phyloP scores from a whole-genome alignment of 805 yeast species.

The Jamesozyma spencerorum region DNA sequence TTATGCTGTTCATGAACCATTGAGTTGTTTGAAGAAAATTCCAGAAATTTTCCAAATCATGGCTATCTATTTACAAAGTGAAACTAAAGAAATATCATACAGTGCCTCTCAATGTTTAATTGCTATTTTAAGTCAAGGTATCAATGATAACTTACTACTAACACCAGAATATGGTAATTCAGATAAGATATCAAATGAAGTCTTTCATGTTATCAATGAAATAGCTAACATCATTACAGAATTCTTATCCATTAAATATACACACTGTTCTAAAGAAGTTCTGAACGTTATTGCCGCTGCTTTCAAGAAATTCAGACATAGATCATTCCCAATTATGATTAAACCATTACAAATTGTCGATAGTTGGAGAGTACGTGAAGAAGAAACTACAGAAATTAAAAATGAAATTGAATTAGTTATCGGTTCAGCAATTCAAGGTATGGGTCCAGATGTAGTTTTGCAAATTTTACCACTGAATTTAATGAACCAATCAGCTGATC shows the following conservation, averaged over 20 bases:
- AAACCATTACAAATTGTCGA: constrained; percentile 66
- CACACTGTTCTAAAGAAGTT: constrained; percentile 64
- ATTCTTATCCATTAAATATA: constrained; percentile 63
- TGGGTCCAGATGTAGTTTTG: constrained; percentile 84
- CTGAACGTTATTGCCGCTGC: constrained; percentile 58
- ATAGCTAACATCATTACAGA: constrained; percentile 49
- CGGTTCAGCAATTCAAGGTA: constrained; percentile 62
- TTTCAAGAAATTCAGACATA: constrained; percentile 51
- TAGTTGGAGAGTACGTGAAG: constrained; percentile 72
- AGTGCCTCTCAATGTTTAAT: constrained; percentile 84
- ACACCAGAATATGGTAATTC: constrained; percentile 39
- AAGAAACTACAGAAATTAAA: constrained; percentile 44
- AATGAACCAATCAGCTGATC: constrained; percentile 39
- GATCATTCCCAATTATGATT: constrained; percentile 64
- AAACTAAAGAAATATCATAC: constrained; percentile 49
- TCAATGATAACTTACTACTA: constrained; percentile 52
- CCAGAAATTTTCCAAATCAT: constrained; percentile 51
- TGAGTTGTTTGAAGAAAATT: constrained; percentile 44
- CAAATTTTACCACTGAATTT: constrained; percentile 71
- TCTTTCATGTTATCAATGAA: constrained; percentile 48
- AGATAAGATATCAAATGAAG: constrained; percentile 38
- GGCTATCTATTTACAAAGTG: constrained; percentile 58
- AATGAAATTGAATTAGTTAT: constrained; percentile 74
- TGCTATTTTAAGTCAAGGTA: constrained; percentile 60
- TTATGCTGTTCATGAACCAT: constrained; percentile 43